Percentiles rank a stretch among this genome's conserved stretches.
phyloP scores from a whole-genome alignment of 495 filamentous ascomycete genomes.

The Xylaria cubensis region DNA sequence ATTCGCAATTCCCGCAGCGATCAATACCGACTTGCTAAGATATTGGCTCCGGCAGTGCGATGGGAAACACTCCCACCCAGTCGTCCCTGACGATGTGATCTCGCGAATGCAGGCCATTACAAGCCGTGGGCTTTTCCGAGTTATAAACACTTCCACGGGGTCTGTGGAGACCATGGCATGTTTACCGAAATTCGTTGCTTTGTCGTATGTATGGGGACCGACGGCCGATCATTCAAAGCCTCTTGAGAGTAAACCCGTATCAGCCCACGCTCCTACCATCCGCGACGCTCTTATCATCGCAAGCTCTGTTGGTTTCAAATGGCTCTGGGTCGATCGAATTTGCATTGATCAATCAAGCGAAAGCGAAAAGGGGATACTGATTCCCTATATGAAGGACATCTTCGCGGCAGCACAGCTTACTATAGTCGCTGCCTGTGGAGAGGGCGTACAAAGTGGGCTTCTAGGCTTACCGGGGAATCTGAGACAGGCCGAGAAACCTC shows the following conservation, averaged over 20 bases:
- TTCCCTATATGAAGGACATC: conserved; percentile 22
- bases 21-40: neutral
- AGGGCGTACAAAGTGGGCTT: conserved; percentile 7
- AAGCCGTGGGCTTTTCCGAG: neutral
- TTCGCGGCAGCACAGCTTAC: conserved; percentile 12
- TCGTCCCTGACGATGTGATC: neutral
- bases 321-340: conserved; percentile 20
- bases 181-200: conserved; percentile 10
- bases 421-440: conserved; percentile 19
- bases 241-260: conserved; percentile 1
- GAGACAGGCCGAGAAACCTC: neutral
- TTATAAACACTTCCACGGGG: conserved; percentile 19
- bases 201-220: conserved; percentile 18
- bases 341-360: conserved; percentile 20
- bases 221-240: neutral
- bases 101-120: conserved; percentile 13
- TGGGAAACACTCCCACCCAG: conserved; percentile 7
- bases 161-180: neutral
- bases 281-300: conserved; percentile 5
- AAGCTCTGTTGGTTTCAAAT: neutral
- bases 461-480: neutral
- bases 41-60: conserved; percentile 5
- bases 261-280: conserved; percentile 8
- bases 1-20: neutral
- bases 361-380: conserved; percentile 18